Base-by-base conservation (phyloP, 257 asterid species). In the Solanum corneliomulleri region DNA sequence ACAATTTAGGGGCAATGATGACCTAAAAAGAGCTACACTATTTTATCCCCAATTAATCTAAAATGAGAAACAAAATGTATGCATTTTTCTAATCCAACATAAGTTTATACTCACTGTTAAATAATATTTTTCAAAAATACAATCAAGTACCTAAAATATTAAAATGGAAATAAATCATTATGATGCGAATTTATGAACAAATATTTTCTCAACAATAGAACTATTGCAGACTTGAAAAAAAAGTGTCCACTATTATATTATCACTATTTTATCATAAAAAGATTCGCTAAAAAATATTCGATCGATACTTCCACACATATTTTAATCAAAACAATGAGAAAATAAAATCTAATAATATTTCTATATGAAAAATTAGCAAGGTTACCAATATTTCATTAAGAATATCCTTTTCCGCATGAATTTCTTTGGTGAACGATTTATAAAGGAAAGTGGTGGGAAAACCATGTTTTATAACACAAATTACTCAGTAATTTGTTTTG, bases 61-160 rank as follows among this genome's bases (percentile, higher is more conserved):
- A 94, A 97, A 91, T 94, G 93, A 58, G 98, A 97, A 87, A 97
- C 93, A 74, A 97, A 88, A 92, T 87, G 93, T 87, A 94, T 94
- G 90, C 97, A 94, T 92, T 97, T 98, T 91, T 94, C 98, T 86
- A 97, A 89, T 82, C 98, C 98, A 95, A 56, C 64, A 56, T 18
- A 47, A 95, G 87, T 10, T 58, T 95, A 87, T 94, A 96, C 92
- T 94, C 98, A 83, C 97, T 98, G 23, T 98, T 98, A 94, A 95
- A 95, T 13, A 98, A 98, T 49, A 76, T 92, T 94, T 75, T 93
- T 68, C 98, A 93, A 20, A 52, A 94, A 85, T 91, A 96, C 91
- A 97, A 90, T 89, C 94, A 97, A 88, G 92, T 10, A 95, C 93
- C 98, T 97, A 94, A 77, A 92, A 87, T 41, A 86, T 31, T 76